These are phyloP conservation scores for Francoa sonchifolia DNA, from an alignment of 441 rosid species.

Conservation along the genomic window DNA sequence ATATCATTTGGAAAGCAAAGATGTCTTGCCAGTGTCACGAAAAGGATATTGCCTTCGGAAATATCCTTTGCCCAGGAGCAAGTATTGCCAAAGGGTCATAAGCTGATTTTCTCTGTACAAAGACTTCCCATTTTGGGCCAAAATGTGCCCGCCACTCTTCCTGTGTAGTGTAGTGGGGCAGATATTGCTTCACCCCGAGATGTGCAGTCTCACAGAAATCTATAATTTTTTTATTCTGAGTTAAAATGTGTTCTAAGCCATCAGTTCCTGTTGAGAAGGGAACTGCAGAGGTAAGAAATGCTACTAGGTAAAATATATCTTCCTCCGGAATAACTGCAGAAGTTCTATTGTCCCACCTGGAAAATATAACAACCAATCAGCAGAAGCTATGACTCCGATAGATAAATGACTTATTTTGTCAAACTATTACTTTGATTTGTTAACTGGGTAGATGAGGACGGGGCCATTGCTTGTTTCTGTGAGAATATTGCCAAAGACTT, in stretches of 20 bases:
- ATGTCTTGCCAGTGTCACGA: too few species aligned
- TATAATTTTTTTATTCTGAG: conserved; percentile 44
- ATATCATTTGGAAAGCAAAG: too few species aligned
- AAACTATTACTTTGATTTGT: conserved; percentile 48
- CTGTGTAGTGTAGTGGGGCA: conserved; percentile 49
- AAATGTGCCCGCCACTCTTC: conserved; percentile 74
- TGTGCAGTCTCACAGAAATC: conserved; percentile 29
- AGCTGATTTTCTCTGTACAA: conserved; percentile 41
- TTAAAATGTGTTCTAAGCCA: conserved; percentile 41
- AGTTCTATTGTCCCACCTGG: conserved; percentile 72
- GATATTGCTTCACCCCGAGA: conserved; percentile 54
- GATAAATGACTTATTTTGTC: conserved; percentile 2
- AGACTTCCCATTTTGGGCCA: conserved; percentile 59
- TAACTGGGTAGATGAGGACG: conserved; percentile 72
- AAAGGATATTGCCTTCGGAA: conserved; percentile 6
- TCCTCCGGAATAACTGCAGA: conserved; percentile 63
- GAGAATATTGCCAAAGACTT: conserved; percentile 57
- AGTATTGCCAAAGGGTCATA: conserved; percentile 78
- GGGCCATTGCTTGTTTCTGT: conserved; percentile 61
- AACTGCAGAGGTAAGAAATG: conserved; percentile 57
- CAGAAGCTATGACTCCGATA: too few species aligned
- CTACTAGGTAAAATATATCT: conserved; percentile 62
- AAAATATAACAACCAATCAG: too few species aligned
- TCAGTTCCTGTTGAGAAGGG: conserved; percentile 45
- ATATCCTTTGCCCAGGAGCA: conserved; percentile 59